These are phyloP conservation scores for Chlorella sp. DNA, from an alignment of 139 green algal species.

Conservation along the genomic window DNA sequence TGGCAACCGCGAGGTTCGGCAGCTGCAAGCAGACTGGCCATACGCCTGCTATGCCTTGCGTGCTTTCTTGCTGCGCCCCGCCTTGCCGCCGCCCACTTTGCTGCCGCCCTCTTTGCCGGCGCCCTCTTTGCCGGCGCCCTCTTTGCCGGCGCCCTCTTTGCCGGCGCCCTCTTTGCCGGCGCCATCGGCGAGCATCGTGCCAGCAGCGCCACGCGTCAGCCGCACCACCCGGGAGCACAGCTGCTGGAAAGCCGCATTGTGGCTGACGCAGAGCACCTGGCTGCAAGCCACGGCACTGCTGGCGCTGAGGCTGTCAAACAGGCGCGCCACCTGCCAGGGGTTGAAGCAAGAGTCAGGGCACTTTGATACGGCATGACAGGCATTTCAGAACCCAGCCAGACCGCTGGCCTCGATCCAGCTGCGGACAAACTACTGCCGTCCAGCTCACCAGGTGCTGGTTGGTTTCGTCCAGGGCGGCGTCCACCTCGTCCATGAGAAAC, in stretches of 20 bases:
- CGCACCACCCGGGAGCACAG: constrained; percentile 11
- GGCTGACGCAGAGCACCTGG: constrained; percentile 19
- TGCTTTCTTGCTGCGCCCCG: background rate
- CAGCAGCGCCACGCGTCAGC: background rate
- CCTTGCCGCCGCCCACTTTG: background rate
- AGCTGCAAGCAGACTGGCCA: too few relatives aligned
- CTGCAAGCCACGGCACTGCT: background rate
- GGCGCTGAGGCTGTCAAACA: constrained; percentile 5
- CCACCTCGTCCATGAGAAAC: constrained; percentile 64
- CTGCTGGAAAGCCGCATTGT: constrained; percentile 19
- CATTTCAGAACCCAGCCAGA: background rate
- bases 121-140: background rate
- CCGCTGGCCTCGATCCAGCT: background rate
- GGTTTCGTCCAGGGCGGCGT: constrained; percentile 68
- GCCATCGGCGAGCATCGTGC: background rate
- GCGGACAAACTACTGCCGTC: background rate
- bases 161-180: background rate
- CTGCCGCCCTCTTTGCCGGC: background rate
- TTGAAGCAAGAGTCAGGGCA: background rate
- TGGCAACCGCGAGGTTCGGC: too few relatives aligned
- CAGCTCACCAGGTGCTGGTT: constrained; percentile 52
- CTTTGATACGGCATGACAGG: background rate
- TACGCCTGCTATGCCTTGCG: background rate
- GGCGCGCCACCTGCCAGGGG: background rate
- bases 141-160: too few relatives aligned